Evolutionary conservation across 78 protist species (phyloP), one percentile per base, ranked within the genome.

Genomic region (Dictyostelium intermedium): DNA sequence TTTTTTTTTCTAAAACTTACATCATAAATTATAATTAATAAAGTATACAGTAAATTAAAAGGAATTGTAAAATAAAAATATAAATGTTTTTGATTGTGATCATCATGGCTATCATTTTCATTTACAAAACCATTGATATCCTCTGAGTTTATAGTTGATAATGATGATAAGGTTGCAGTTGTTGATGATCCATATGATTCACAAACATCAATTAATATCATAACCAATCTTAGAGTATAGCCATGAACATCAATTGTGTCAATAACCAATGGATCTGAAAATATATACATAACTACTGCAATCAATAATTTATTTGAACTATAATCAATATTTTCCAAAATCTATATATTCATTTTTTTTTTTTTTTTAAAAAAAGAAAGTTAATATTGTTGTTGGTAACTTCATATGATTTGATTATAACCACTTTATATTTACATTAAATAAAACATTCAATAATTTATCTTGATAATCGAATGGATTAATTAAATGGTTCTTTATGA

Each of bases 191-290:
- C 85, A 69, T 79, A 39, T 7, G 32, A 39, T 23, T 80, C 74
- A 32, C 87, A 89, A 69, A 66, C 32, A 25, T 70, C 32, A 25
- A 89, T 69, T 25, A 89, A 66, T 23, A 30, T 60, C 37, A 80
- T 32, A 18, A 89, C 39, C 9, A 89, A 34, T 35, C 41, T 78
- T 8, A 89, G n/a, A 4, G 73, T 30, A 50, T 89, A 89, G 14
- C 94, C 94, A 89, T 89, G 94, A 11, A 80, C 77, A 70, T 89
- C 94, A 7, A 89, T n/a, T 43, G 43, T 30, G 47, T 89, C 94
- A 8, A 89, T 23, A 30, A 89, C 50, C 16, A 69, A 18, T n/a
- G 94, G 87, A 32, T 89, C 94, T 32, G 94, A 63, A 8, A 89
- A 66, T 27, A 80, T 78, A 20, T 77, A 78, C 30, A 80, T n/a